Evolutionary conservation across 306 rosid species (phyloP).

Genomic region (Boehmeria nivea): DNA sequence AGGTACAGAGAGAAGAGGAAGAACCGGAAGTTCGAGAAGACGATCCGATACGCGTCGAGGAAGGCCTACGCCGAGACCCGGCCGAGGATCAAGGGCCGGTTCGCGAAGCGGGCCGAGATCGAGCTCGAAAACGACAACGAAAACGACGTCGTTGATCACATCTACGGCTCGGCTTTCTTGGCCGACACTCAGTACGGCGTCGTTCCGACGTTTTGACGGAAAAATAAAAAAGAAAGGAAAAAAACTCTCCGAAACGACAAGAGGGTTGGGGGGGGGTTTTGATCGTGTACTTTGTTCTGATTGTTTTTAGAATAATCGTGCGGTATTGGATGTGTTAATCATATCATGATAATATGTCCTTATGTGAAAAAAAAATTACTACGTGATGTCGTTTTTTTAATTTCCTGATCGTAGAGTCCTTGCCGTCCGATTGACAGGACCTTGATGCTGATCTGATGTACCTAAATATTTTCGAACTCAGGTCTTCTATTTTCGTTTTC

Average conservation of each 20-base stretch:
- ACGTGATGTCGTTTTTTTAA: slow-evolving; percentile 15
- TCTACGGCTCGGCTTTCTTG: slow-evolving; percentile 27
- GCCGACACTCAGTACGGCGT: slow-evolving; percentile 72
- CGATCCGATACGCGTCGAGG: slow-evolving; percentile 88
- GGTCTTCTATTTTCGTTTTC: too few species aligned
- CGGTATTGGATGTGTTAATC: slow-evolving; percentile 5
- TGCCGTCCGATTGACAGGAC: slow-evolving; percentile 19
- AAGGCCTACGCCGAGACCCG: slow-evolving; percentile 94
- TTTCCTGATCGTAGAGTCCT: slow-evolving; percentile 8
- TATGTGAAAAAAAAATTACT: not conserved
- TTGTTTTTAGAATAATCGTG: slow-evolving; percentile 19
- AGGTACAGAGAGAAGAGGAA: slow-evolving; percentile 97
- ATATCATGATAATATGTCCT: not conserved
- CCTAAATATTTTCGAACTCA: too few species aligned
- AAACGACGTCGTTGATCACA: slow-evolving; percentile 30
- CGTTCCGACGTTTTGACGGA: slow-evolving; percentile 67
- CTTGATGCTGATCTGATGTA: too few species aligned
- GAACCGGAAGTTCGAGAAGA: slow-evolving; percentile 94
- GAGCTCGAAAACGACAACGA: slow-evolving; percentile 29
- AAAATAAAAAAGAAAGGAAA: not conserved
- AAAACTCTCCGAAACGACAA: too few species aligned
- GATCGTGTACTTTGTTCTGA: not conserved
- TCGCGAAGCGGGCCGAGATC: slow-evolving; percentile 60
- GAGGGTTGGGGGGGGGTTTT: too few species aligned
- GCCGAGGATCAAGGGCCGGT: slow-evolving; percentile 92